These are phyloP conservation scores for Benincasa hispida DNA, from an alignment of 306 rosid genomes.

Conservation along the genomic window DNA sequence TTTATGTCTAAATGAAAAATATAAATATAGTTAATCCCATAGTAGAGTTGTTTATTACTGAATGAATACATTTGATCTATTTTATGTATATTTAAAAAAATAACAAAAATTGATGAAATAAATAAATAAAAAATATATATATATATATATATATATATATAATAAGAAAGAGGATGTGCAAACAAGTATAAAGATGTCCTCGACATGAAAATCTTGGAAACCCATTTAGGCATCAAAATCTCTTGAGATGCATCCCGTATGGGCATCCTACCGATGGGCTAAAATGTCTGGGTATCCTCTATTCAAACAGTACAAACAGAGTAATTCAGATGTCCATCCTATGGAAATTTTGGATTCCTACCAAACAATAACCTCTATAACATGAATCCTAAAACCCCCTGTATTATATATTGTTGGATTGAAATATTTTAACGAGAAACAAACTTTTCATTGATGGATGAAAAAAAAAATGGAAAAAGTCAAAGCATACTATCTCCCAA, in stretches of 20 bases:
- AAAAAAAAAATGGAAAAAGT: too few relatives aligned
- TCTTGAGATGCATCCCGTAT: neutral
- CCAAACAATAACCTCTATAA: neutral
- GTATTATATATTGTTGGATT: neutral
- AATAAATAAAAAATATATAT: too few relatives aligned
- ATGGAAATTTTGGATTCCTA: neutral
- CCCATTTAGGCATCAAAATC: neutral
- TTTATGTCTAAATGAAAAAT: too few relatives aligned
- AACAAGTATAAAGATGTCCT: neutral
- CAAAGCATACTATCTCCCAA: neutral
- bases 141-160: too few relatives aligned
- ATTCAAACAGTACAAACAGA: neutral
- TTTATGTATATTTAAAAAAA: too few relatives aligned
- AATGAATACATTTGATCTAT: neutral
- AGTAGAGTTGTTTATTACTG: neutral
- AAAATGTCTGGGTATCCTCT: neutral
- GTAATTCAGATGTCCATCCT: neutral
- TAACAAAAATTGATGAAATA: neutral
- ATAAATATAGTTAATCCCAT: neutral
- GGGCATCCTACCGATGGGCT: neutral
- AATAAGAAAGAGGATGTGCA: neutral
- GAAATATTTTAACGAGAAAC: neutral
- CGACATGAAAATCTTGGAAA: neutral
- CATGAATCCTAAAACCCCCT: neutral
- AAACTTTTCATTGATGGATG: too few relatives aligned